Base-by-base conservation (phyloP, 2,329 filamentous ascomycete genomes). In the Colletotrichum cordylinicola region DNA sequence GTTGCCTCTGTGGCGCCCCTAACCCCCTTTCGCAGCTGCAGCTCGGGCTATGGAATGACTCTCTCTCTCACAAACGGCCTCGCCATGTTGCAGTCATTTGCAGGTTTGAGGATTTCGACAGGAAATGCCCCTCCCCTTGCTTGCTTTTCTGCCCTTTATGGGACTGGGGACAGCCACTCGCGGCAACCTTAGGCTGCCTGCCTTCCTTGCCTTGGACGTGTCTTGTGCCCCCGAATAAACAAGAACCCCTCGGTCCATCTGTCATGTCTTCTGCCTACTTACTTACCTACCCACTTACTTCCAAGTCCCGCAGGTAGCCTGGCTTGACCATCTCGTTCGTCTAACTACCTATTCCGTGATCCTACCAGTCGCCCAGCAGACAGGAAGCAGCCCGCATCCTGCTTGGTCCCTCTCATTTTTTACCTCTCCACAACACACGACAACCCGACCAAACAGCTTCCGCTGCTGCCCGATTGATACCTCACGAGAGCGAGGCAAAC, bases 381-480 rank as follows among this genome's bases (percentile, higher is more conserved):
- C 37, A 52, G 43, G n/a, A 52, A 52, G 43, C 43, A 52, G 43
- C 55, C 43, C 24, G 31, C 56, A 31, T 55, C 37, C 68, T 27
- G 43, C 67, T 52, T 33, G 29, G 52, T 69, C 37, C 37, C 52
- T 16, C 31, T 56, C 67, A 24, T 33, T 43, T 27, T 31, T n/a
- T 4, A 21, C 48, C 18, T 70, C 66, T 56, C 65, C 39, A 70
- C 67, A 33, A 35, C 29, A 24, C 24, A 24, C 6, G 18, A 18
- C n/a, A 31, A 29, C 18, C 43, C 48, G 58, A 74, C 74, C 74
- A 76, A 68, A 69, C 48, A 69, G 64, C 70, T 76, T 48, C 52
- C 67, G 31, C 76, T 77, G 76, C 70, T 77, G 76, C 76, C 76
- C 76, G 69, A 77, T 77, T 77, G 70, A 74, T 71, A 76, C 74